Evolutionary conservation across 2,329 filamentous ascomycete genomes (phyloP).

Genomic region (Zarea fungicola): DNA sequence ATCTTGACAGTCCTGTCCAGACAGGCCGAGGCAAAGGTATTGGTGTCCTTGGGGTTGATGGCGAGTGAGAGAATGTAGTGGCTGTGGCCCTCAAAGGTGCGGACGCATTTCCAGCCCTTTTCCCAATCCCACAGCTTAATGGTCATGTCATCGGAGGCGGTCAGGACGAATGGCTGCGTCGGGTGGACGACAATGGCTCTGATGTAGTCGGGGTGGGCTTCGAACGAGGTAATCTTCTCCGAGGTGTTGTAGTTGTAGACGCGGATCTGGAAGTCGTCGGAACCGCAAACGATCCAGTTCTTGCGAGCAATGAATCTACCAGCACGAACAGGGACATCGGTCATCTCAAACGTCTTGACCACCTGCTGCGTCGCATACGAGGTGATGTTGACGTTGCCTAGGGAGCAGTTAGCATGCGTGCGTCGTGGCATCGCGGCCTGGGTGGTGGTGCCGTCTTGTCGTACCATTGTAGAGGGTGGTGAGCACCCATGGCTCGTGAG

Average conservation of each 20-base stretch:
- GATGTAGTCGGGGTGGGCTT: conserved; percentile 98
- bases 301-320: conserved; percentile 95
- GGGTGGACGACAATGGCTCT: conserved; percentile 94
- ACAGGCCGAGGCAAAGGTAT: conserved; percentile 88
- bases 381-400: conserved; percentile 98
- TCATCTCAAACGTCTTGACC: conserved; percentile 98
- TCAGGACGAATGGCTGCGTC: conserved; percentile 90
- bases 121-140: conserved; percentile 99
- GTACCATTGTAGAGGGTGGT: conserved; percentile 94
- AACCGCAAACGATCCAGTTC: conserved; percentile 98
- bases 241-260: conserved; percentile 99
- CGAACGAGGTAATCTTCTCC: conserved; percentile 95
- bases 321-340: conserved; percentile 94
- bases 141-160: conserved; percentile 96
- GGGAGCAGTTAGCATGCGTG: not conserved
- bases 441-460: too few species aligned
- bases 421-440: too few species aligned
- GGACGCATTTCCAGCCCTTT: conserved; percentile 94
- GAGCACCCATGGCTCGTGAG: conserved; percentile 92
- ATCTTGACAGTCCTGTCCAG: conserved; percentile 96
- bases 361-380: conserved; percentile 95
- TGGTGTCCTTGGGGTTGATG: conserved; percentile 96
- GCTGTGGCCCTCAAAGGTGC: conserved; percentile 92
- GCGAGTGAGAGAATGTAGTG: conserved; percentile 96
- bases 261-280: conserved; percentile 80